These are phyloP conservation scores for Phalaenopsis aphrodite DNA, from an alignment of 106 monocot genomes.

Conservation along the genomic window DNA sequence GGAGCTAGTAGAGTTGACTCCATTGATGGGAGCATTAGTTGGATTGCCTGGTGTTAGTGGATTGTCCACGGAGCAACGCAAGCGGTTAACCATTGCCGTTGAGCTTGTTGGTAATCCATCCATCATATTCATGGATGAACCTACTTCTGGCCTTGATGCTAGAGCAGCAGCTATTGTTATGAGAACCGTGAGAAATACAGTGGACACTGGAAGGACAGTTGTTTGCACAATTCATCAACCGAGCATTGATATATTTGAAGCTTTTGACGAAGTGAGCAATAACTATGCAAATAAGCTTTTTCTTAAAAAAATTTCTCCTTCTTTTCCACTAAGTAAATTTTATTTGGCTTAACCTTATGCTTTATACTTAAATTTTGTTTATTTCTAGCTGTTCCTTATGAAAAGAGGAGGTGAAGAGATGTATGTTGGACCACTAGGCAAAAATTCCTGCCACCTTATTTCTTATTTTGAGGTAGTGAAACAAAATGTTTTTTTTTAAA, in stretches of 20 bases:
- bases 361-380: not conserved
- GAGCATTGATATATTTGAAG: slow-evolving; percentile 22
- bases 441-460: slow-evolving; percentile 13
- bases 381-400: slow-evolving; percentile 16
- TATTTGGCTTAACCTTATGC: not conserved
- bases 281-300: not conserved
- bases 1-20: slow-evolving; percentile 15
- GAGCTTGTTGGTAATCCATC: slow-evolving; percentile 24
- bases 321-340: not conserved
- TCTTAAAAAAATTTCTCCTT: not conserved
- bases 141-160: slow-evolving; percentile 24
- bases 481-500: not conserved
- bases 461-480: slow-evolving; percentile 17
- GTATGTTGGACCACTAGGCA: slow-evolving; percentile 19
- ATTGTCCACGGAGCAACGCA: slow-evolving; percentile 21
- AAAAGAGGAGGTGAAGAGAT: slow-evolving; percentile 23
- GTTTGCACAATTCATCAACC: slow-evolving; percentile 27
- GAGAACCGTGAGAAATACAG: slow-evolving; percentile 17
- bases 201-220: slow-evolving; percentile 13
- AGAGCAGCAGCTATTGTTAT: slow-evolving; percentile 20
- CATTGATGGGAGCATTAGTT: slow-evolving; percentile 11
- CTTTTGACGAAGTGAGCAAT: slow-evolving; percentile 21
- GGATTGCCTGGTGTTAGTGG: slow-evolving; percentile 21
- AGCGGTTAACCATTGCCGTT: slow-evolving; percentile 20
- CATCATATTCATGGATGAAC: slow-evolving; percentile 26